Conservation (phyloP, 768 basidiomycete species). For the Asterophora parasitica region DNA sequence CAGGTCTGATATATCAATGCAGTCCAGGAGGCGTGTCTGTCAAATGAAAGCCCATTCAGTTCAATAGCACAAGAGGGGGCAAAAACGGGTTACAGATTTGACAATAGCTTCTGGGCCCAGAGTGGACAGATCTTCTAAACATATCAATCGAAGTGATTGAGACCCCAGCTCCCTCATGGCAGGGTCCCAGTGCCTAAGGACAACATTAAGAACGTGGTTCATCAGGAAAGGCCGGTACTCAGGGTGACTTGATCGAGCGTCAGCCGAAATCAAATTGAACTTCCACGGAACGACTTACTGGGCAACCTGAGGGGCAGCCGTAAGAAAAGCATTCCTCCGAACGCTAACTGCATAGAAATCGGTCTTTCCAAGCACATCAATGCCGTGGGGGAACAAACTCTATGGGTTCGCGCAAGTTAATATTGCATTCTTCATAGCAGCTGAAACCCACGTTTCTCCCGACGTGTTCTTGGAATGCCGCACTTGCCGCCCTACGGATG, state of each 20-base stretch:
- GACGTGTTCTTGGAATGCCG: conserved; percentile 95
- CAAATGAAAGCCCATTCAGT: not conserved
- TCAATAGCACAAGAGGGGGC: not conserved
- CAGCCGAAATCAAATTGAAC: not conserved
- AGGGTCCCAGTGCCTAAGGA: conserved; percentile 86
- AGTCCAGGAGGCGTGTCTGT: conserved; percentile 54
- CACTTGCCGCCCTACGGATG: conserved; percentile 92
- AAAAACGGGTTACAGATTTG: conserved; percentile 35
- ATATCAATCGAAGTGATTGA: conserved; percentile 66
- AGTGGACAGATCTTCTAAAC: conserved; percentile 48
- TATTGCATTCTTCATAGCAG: not conserved
- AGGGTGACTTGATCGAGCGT: conserved; percentile 49
- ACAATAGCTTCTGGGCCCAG: conserved; percentile 46
- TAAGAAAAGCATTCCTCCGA: conserved; percentile 77
- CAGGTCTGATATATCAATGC: conserved; percentile 63
- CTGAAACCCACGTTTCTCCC: conserved; percentile 73
- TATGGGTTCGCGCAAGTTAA: conserved; percentile 25
- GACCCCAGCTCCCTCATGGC: conserved; percentile 75
- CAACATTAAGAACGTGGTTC: conserved; percentile 68
- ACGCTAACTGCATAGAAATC: conserved; percentile 95
- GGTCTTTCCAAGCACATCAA: conserved; percentile 85
- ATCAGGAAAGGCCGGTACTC: conserved; percentile 72
- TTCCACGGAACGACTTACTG: conserved; percentile 46
- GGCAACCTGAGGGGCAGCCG: conserved; percentile 82
- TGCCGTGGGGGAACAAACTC: conserved; percentile 90